A percentile compares a stretch with the other conserved stretches of the same genome.
Conservation (phyloP, 805 yeast species). For the Kazachstania bromeliacearum region DNA sequence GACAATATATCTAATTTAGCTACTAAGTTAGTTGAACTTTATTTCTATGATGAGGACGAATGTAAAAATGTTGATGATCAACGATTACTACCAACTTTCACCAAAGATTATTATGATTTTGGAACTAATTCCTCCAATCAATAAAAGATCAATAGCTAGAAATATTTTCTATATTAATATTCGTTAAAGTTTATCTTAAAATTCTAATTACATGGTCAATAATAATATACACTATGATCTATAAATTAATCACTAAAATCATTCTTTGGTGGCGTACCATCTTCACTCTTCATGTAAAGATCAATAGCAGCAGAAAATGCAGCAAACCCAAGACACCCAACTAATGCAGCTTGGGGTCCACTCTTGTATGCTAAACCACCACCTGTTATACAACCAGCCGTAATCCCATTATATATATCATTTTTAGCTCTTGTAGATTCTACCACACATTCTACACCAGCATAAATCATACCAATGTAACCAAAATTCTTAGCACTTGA, state of each 20-base stretch:
- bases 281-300: slow-evolving; percentile 74
- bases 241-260: slow-evolving; percentile 60
- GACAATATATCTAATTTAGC: neutral
- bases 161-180: neutral
- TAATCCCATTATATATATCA: slow-evolving; percentile 83
- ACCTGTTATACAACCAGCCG: slow-evolving; percentile 94
- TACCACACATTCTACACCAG: slow-evolving; percentile 86
- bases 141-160: neutral
- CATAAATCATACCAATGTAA: slow-evolving; percentile 78
- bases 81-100: no score
- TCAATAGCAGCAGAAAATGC: slow-evolving; percentile 88
- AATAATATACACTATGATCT: no score
- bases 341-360: slow-evolving; percentile 84
- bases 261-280: slow-evolving; percentile 71
- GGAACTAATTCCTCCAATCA: neutral
- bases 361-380: slow-evolving; percentile 88
- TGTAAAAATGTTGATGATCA: neutral
- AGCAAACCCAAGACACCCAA: slow-evolving; percentile 97
- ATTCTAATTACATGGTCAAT: no score
- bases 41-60: neutral
- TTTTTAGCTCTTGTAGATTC: slow-evolving; percentile 83
- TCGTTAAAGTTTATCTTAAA: neutral
- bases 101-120: no score
- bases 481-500: slow-evolving; percentile 91
- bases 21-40: neutral